These are phyloP conservation scores for Fusarium goolgardi DNA, from an alignment of 2,329 filamentous ascomycete species.

Conservation along the genomic window DNA sequence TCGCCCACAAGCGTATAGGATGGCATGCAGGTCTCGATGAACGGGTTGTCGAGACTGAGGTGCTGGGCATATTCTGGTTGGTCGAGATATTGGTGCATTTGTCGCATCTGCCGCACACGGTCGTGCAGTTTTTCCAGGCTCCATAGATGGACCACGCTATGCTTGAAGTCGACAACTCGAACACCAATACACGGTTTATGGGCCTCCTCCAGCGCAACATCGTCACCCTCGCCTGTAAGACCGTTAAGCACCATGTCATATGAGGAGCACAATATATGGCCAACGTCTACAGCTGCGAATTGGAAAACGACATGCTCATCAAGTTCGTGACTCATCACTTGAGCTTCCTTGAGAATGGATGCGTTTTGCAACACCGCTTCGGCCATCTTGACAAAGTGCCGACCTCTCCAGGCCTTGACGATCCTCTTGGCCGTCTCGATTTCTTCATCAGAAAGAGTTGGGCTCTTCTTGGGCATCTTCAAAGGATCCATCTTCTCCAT, in stretches of 20 bases:
- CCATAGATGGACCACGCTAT: constrained; percentile 90
- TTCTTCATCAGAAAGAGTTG: constrained; percentile 77
- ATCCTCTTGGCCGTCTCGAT: constrained; percentile 74
- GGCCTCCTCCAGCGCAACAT: constrained; percentile 81
- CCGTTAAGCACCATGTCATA: constrained; percentile 97
- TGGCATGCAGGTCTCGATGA: constrained; percentile 89
- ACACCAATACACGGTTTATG: constrained; percentile 92
- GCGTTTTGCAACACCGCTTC: constrained; percentile 91
- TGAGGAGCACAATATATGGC: constrained; percentile 89
- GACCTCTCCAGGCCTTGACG: constrained; percentile 80
- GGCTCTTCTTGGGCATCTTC: constrained; percentile 69
- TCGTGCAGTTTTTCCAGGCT: constrained; percentile 92
- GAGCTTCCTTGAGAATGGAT: constrained; percentile 89
- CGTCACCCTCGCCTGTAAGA: constrained; percentile 84
- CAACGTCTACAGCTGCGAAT: constrained; percentile 89
- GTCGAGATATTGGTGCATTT: constrained; percentile 96
- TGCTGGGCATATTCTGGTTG: constrained; percentile 95
- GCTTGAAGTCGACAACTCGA: constrained; percentile 89
- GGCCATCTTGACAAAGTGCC: constrained; percentile 93
- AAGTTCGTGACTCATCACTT: constrained; percentile 97
- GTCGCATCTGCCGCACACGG: constrained; percentile 90
- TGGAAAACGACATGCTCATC: constrained; percentile 94
- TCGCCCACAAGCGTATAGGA: constrained; percentile 94
- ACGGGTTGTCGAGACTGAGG: constrained; percentile 91
- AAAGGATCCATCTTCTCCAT: constrained; percentile 79